A percentile compares a stretch with the other conserved stretches of the same genome.
phyloP scores from a whole-genome alignment of 2,329 filamentous ascomycete species.

The Phyllosticta ampelicida region DNA sequence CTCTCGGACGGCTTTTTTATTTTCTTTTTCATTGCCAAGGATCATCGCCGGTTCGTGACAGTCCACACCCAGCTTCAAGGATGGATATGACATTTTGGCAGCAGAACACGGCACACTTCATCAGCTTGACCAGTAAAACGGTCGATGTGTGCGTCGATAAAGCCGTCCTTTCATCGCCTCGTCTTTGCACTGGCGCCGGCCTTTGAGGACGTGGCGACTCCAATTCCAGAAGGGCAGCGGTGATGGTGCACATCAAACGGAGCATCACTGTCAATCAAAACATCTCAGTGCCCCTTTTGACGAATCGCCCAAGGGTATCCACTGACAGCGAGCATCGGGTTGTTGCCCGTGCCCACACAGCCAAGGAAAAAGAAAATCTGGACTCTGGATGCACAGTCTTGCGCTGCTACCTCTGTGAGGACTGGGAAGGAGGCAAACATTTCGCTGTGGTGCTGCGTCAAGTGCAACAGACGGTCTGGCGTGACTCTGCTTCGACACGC shows the following conservation, averaged over 20 bases:
- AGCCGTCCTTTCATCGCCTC: background rate
- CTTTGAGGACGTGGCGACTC: background rate
- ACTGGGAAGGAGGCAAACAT: background rate
- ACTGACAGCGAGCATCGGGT: background rate
- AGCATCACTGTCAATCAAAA: background rate
- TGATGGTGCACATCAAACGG: background rate
- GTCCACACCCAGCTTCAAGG: background rate
- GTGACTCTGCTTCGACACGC: no score
- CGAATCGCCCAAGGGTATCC: background rate
- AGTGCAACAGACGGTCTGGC: no score
- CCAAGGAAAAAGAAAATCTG: background rate
- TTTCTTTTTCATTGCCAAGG: background rate
- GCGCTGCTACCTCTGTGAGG: background rate
- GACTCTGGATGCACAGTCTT: background rate
- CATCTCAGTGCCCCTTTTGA: background rate
- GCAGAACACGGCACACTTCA: background rate
- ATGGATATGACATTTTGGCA: background rate
- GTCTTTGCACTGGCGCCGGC: background rate
- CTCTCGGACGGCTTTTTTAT: background rate
- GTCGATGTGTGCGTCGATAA: background rate
- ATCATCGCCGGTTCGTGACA: background rate
- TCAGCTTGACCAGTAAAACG: background rate
- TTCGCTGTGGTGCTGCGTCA: background rate
- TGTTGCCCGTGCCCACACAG: background rate
- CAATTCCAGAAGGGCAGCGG: background rate